A percentile compares a stretch with the other conserved stretches of the same genome.
phyloP scores from a whole-genome alignment of 176 grass and related monocot species.

The Pontederia crassipes region DNA sequence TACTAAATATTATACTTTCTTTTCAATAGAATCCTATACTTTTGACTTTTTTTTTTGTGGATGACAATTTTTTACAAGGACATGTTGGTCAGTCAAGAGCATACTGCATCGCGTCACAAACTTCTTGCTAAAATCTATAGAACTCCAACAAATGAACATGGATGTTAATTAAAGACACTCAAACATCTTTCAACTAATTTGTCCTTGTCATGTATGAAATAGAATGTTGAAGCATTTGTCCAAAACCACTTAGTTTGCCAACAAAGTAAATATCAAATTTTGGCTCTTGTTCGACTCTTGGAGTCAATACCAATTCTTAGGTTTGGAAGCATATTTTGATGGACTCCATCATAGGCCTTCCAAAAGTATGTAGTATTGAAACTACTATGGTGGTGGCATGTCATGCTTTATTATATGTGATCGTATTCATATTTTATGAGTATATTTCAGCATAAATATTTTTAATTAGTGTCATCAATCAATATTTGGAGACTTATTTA shows the following conservation, averaged over 20 bases:
- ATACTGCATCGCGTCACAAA: neutral
- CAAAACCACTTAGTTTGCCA: neutral
- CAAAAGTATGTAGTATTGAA: too few species aligned
- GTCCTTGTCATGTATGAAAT: neutral
- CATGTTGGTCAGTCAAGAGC: neutral
- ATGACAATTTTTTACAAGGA: too few species aligned
- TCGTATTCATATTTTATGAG: too few species aligned
- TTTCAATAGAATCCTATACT: neutral
- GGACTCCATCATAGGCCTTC: too few species aligned
- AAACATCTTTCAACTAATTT: neutral
- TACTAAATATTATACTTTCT: neutral
- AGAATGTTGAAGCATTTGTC: neutral
- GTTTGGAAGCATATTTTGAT: neutral
- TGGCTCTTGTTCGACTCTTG: neutral
- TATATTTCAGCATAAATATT: too few species aligned
- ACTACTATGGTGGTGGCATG: too few species aligned
- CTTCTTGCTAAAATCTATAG: neutral
- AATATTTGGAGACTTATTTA: too few species aligned
- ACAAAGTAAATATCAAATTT: neutral
- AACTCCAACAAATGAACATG: neutral
- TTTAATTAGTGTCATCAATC: neutral
- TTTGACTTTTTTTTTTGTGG: neutral
- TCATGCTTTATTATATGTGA: too few species aligned
- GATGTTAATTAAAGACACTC: neutral
- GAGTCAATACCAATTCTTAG: neutral